Conservation (phyloP, 2,329 filamentous ascomycete genomes). For the Stemphylium beticola region DNA sequence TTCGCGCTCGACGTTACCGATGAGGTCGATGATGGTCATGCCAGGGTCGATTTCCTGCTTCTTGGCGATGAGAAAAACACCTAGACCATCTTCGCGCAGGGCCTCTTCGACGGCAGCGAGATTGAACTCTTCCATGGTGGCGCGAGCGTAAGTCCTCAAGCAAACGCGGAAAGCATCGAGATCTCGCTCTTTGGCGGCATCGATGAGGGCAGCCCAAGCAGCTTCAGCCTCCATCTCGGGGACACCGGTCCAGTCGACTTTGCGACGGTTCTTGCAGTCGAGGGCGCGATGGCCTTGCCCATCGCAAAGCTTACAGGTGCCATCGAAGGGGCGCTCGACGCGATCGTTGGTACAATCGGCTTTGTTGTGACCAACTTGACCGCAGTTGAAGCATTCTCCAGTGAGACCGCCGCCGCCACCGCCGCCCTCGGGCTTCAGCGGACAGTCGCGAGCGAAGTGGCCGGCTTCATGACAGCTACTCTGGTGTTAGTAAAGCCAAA, state of each 20-base stretch:
- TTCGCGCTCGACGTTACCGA: slow-evolving; percentile 66
- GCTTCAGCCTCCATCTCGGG: slow-evolving; percentile 56
- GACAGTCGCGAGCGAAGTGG: slow-evolving; percentile 59
- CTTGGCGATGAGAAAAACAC: slow-evolving; percentile 60
- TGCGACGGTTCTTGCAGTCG: slow-evolving; percentile 55
- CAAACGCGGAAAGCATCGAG: slow-evolving; percentile 56
- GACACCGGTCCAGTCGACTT: slow-evolving; percentile 47
- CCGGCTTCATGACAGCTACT: slow-evolving; percentile 51
- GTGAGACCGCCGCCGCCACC: slow-evolving; percentile 40
- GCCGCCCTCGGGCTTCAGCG: slow-evolving; percentile 48
- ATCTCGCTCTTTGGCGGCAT: slow-evolving; percentile 57
- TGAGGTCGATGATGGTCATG: slow-evolving; percentile 59
- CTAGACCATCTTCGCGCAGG: slow-evolving; percentile 56
- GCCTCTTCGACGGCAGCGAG: slow-evolving; percentile 58
- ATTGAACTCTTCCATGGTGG: slow-evolving; percentile 48
- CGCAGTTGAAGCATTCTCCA: slow-evolving; percentile 66
- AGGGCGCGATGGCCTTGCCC: slow-evolving; percentile 54
- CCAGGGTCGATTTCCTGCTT: slow-evolving; percentile 52
- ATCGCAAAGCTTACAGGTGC: slow-evolving; percentile 65
- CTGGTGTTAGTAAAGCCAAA: slow-evolving; percentile 34
- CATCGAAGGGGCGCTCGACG: slow-evolving; percentile 59
- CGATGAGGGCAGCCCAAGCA: slow-evolving; percentile 58
- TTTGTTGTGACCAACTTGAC: slow-evolving; percentile 66
- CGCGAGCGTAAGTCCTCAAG: slow-evolving; percentile 58
- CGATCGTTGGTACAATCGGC: slow-evolving; percentile 65